Evolutionary conservation across 768 basidiomycete genomes (phyloP).

Genomic region (Clitopilus passeckerianus): DNA sequence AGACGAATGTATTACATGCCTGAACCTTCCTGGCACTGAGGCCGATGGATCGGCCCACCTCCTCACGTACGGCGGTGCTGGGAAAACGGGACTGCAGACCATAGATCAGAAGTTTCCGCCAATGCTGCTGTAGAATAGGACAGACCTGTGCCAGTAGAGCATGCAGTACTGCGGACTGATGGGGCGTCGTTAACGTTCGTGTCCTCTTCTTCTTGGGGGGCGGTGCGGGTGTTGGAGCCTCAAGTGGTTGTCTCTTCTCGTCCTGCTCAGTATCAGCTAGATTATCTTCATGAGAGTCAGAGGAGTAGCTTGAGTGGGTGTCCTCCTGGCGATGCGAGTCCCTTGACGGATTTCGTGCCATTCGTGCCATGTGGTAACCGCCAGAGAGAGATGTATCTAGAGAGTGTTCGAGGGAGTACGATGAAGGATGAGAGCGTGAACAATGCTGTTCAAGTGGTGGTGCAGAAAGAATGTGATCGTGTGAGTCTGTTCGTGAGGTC

Average conservation of each 20-base stretch:
- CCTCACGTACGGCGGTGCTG: conserved; percentile 82
- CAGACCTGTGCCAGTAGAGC: conserved; percentile 80
- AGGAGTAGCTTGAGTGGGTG: conserved; percentile 34
- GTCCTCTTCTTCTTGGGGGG: conserved; percentile 81
- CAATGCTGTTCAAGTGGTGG: conserved; percentile 19
- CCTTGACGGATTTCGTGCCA: conserved; percentile 39
- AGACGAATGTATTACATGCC: conserved; percentile 37
- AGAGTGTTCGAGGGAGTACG: conserved; percentile 21
- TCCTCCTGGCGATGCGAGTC: conserved; percentile 19
- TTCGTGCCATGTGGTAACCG: conserved; percentile 40
- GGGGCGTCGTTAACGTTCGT: conserved; percentile 78
- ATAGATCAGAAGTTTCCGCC: conserved; percentile 7
- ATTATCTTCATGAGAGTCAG: conserved; percentile 45
- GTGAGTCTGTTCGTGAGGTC: conserved; percentile 36
- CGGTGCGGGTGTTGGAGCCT: conserved; percentile 24
- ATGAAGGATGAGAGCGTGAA: conserved; percentile 16
- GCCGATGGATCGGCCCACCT: conserved; percentile 84
- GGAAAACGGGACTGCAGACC: conserved; percentile 75
- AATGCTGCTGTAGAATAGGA: background rate
- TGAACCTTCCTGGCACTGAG: conserved; percentile 88
- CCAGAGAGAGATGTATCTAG: conserved; percentile 20
- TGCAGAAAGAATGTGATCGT: conserved; percentile 28
- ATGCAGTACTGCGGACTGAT: conserved; percentile 85
- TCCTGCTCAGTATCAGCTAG: conserved; percentile 59
- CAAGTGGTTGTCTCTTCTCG: conserved; percentile 35